Conservation (phyloP, 306 rosid genomes). For the Dalbergia cultrata region DNA sequence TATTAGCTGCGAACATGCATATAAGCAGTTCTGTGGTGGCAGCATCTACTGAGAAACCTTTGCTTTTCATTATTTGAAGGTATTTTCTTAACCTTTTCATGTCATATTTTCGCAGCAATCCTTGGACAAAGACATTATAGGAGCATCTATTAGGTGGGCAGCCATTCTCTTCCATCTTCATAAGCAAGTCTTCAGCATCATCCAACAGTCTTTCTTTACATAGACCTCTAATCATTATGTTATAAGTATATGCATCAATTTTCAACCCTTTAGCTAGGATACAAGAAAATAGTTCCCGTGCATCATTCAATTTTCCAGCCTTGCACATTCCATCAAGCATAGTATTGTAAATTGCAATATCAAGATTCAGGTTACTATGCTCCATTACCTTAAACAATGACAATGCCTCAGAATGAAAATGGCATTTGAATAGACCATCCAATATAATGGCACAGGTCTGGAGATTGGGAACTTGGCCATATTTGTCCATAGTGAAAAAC, state of each 20-base stretch:
- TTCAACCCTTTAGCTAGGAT: constrained; percentile 44
- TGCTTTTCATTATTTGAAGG: constrained; percentile 31
- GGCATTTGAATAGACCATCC: constrained; percentile 27
- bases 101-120: constrained; percentile 46
- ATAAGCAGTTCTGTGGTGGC: constrained; percentile 42
- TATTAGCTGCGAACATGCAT: background rate
- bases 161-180: constrained; percentile 46
- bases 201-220: constrained; percentile 43
- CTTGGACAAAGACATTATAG: constrained; percentile 46
- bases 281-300: constrained; percentile 34
- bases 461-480: constrained; percentile 21
- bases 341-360: constrained; percentile 47
- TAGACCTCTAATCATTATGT: constrained; percentile 53
- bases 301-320: constrained; percentile 43
- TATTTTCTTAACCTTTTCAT: constrained; percentile 42
- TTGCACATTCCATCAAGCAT: constrained; percentile 46
- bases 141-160: constrained; percentile 37
- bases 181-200: constrained; percentile 49
- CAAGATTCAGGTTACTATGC: constrained; percentile 36
- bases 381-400: constrained; percentile 23
- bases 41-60: constrained; percentile 43
- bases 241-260: constrained; percentile 39
- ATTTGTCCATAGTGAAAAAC: constrained; percentile 31
- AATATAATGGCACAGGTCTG: constrained; percentile 12
- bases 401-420: constrained; percentile 9